phyloP scores from a whole-genome alignment of 345 rosid species.

The Acer yangbiense region DNA sequence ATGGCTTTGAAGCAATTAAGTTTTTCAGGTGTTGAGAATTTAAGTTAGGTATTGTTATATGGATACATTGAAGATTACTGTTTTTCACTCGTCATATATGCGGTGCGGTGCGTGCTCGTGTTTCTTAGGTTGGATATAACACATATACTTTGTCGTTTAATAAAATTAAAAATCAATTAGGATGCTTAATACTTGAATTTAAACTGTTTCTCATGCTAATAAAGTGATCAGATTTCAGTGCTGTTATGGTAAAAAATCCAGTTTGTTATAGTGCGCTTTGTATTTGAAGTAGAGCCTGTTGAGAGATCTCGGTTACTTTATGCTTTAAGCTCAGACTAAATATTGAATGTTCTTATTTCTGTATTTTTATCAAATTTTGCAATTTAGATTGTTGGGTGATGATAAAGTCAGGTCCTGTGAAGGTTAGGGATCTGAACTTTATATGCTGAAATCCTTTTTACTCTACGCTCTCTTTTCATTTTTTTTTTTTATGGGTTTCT shows the following conservation, averaged over 20 bases:
- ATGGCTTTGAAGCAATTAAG: neutral
- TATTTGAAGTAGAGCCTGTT: too few species aligned
- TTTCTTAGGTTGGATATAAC: neutral
- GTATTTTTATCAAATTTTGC: too few species aligned
- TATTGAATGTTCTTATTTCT: too few species aligned
- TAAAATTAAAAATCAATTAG: neutral
- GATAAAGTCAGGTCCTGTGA: too few species aligned
- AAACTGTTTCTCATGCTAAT: neutral
- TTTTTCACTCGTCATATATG: neutral
- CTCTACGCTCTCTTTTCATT: too few species aligned
- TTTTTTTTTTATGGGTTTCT: neutral
- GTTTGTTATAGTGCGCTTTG: too few species aligned
- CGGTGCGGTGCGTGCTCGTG: neutral
- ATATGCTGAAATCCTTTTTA: too few species aligned
- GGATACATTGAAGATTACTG: neutral
- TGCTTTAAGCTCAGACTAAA: too few species aligned
- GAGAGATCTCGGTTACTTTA: too few species aligned
- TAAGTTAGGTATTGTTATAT: slow-evolving; percentile 5
- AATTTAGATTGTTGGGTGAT: too few species aligned
- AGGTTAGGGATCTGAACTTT: too few species aligned
- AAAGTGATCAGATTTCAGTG: neutral
- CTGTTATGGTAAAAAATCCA: neutral
- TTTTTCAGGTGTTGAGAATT: neutral
- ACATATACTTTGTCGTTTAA: neutral
- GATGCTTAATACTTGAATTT: neutral